Conservation (phyloP, 169 alveolate genomes). For the Hammondia hammondi region DNA sequence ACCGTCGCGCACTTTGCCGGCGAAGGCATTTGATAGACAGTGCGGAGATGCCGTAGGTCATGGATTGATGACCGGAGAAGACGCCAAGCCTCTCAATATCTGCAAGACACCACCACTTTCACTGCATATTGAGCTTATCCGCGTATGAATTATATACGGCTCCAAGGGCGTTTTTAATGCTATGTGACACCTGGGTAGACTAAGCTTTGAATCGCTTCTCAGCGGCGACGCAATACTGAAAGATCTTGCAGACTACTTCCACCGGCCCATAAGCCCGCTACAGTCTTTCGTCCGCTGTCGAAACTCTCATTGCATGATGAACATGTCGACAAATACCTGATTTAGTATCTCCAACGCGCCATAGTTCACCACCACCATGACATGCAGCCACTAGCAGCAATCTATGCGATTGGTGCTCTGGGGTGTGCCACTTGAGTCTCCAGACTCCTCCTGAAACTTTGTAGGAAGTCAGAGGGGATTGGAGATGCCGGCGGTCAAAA, state of each 20-base stretch:
- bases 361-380: constrained; percentile 69
- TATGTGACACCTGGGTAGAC: too few species aligned
- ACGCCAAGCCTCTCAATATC: background rate
- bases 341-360: constrained; percentile 18
- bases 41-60: constrained; percentile 32
- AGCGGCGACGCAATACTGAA: too few species aligned
- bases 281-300: too few species aligned
- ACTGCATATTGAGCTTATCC: background rate
- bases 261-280: too few species aligned
- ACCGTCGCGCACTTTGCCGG: background rate
- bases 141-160: background rate
- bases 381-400: constrained; percentile 60
- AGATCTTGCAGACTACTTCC: too few species aligned
- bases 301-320: too few species aligned
- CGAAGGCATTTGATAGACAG: background rate
- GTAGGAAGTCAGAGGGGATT: constrained; percentile 4
- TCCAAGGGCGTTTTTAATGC: too few species aligned
- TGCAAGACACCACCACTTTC: background rate
- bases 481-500: constrained; percentile 62
- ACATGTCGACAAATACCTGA: background rate
- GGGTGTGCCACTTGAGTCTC: constrained; percentile 43
- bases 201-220: too few species aligned
- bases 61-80: constrained; percentile 7
- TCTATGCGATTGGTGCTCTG: background rate
- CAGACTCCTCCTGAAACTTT: constrained; percentile 60